Conservation (phyloP, 768 basidiomycete species). For the Pleurotus ostreatus region DNA sequence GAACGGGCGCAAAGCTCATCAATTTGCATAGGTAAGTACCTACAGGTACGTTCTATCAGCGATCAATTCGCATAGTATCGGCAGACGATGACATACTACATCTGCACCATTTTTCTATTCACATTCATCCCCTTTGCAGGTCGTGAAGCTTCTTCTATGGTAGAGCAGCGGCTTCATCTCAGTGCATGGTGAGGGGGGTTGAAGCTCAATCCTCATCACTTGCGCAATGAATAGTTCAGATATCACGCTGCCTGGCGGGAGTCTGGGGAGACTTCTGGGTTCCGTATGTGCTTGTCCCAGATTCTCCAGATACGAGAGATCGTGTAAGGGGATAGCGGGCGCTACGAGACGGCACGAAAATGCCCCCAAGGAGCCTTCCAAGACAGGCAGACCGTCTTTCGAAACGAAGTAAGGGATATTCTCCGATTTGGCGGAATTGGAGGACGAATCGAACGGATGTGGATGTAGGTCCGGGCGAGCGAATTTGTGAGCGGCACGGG, state of each 20-base stretch:
- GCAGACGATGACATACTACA: too few species aligned
- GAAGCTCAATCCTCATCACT: slow-evolving; percentile 58
- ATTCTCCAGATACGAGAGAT: slow-evolving; percentile 35
- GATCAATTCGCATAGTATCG: too few species aligned
- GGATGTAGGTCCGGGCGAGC: slow-evolving; percentile 70
- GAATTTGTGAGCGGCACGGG: slow-evolving; percentile 59
- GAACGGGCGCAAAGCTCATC: too few species aligned
- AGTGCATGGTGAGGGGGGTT: slow-evolving; percentile 17
- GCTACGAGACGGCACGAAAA: slow-evolving; percentile 68
- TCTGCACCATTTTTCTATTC: too few species aligned
- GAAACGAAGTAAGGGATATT: slow-evolving; percentile 36
- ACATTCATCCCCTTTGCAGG: slow-evolving; percentile 21
- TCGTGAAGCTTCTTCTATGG: slow-evolving; percentile 57
- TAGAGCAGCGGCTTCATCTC: slow-evolving; percentile 55
- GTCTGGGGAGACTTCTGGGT: slow-evolving; percentile 10
- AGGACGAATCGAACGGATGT: slow-evolving; percentile 40
- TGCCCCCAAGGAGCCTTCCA: slow-evolving; percentile 61
- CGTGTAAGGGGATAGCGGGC: slow-evolving; percentile 57
- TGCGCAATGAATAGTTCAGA: slow-evolving; percentile 81
- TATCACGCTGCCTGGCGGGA: slow-evolving; percentile 22
- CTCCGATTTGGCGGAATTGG: too few species aligned
- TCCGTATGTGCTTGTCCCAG: slow-evolving; percentile 10
- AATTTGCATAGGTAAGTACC: too few species aligned
- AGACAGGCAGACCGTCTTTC: slow-evolving; percentile 53
- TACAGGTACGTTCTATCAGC: too few species aligned